Evolutionary conservation across 805 yeast species (phyloP).

Genomic region (Ogataea philodendri): DNA sequence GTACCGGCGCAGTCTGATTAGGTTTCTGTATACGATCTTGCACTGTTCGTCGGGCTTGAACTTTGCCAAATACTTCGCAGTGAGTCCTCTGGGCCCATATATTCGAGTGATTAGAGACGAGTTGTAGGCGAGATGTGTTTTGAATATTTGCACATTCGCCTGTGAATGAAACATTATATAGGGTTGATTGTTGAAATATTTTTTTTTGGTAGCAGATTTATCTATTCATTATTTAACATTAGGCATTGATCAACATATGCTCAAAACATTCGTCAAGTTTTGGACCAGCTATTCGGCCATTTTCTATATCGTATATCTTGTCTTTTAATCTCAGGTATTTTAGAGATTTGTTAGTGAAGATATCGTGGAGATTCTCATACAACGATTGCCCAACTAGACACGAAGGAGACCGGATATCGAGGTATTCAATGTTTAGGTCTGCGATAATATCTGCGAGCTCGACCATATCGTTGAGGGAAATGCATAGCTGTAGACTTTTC

Average conservation of each 20-base stretch:
- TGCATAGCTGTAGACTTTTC: slow-evolving; percentile 1
- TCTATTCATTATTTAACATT: not conserved
- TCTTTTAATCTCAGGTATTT: slow-evolving; percentile 22
- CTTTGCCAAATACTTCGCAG: slow-evolving; percentile 11
- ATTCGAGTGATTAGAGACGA: slow-evolving; percentile 19
- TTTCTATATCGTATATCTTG: slow-evolving; percentile 21
- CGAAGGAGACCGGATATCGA: too few relatives aligned
- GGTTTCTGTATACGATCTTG: slow-evolving; percentile 24
- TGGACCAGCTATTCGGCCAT: too few relatives aligned
- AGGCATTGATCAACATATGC: slow-evolving; percentile 11
- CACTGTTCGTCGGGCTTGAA: slow-evolving; percentile 9
- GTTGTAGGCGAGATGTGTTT: slow-evolving; percentile 1
- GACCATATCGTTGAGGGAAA: not conserved
- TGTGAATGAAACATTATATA: slow-evolving; percentile 5
- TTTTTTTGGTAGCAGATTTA: slow-evolving; percentile 4
- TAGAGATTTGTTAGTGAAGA: too few relatives aligned
- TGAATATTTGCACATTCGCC: not conserved
- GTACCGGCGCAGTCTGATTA: slow-evolving; percentile 17
- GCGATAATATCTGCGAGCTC: not conserved
- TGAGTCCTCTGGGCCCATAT: slow-evolving; percentile 26
- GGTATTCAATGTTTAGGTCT: too few relatives aligned
- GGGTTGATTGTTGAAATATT: too few relatives aligned
- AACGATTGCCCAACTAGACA: too few relatives aligned
- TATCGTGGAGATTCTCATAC: too few relatives aligned
- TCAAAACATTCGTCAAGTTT: slow-evolving; percentile 29